Conservation (phyloP, 2,329 filamentous ascomycete species). For the Drechslerella dactyloides region DNA sequence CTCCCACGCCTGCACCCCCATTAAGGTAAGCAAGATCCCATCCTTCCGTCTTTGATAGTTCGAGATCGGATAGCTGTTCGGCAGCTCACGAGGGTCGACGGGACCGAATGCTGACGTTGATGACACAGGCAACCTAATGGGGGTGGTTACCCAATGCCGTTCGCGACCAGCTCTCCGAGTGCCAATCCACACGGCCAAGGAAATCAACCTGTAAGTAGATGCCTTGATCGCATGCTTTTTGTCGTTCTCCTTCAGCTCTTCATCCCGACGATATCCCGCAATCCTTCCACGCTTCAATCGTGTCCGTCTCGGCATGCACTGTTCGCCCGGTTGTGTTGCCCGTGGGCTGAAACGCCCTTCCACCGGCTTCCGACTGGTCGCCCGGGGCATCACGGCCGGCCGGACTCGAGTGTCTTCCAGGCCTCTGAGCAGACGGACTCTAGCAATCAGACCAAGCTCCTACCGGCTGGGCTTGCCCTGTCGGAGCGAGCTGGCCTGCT, state of each 20-base stretch:
- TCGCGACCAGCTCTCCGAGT: constrained; percentile 68
- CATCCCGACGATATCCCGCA: constrained; percentile 54
- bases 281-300: constrained; percentile 33
- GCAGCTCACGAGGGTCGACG: too few relatives aligned
- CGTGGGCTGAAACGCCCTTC: constrained; percentile 12
- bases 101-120: constrained; percentile 35
- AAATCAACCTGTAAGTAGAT: constrained; percentile 64
- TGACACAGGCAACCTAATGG: constrained; percentile 53
- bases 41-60: neutral
- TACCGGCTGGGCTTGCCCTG: constrained; percentile 35
- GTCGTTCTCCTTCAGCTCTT: constrained; percentile 34
- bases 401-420: too few relatives aligned
- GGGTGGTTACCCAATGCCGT: constrained; percentile 54
- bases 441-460: too few relatives aligned
- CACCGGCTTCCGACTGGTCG: constrained; percentile 44
- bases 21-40: constrained; percentile 53
- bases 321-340: neutral
- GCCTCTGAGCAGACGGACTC: too few relatives aligned
- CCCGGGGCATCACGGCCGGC: constrained; percentile 35
- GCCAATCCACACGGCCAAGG: constrained; percentile 69
- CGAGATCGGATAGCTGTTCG: too few relatives aligned
- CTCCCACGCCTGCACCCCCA: constrained; percentile 53
- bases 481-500: constrained; percentile 33
- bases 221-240: neutral
- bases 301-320: neutral